A percentile compares a stretch with the other conserved stretches of the same genome.
phyloP scores from a whole-genome alignment of 345 rosid species.

The Draba incana region DNA sequence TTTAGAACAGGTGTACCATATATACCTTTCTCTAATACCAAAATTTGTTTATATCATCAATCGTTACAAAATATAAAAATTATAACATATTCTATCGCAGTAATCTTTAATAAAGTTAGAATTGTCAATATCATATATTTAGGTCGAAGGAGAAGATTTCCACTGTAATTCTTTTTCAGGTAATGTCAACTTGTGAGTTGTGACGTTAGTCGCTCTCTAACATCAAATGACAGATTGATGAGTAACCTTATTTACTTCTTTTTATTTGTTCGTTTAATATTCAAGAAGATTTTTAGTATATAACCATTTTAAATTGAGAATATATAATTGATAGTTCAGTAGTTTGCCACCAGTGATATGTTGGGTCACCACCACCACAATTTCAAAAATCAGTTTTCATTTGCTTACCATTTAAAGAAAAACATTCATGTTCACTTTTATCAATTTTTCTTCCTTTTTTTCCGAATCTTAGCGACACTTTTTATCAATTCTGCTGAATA shows the following conservation, averaged over 20 bases:
- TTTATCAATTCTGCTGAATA: too few relatives aligned
- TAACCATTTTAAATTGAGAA: neutral
- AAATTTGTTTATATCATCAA: too few relatives aligned
- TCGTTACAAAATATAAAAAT: neutral
- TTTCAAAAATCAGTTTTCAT: neutral
- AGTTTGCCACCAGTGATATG: constrained; percentile 30
- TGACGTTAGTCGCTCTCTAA: constrained; percentile 38
- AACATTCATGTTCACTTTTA: neutral
- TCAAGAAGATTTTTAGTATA: neutral
- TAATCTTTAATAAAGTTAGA: constrained; percentile 12
- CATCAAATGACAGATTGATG: constrained; percentile 28
- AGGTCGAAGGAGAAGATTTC: constrained; percentile 24
- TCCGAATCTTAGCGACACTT: too few relatives aligned
- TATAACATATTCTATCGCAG: neutral
- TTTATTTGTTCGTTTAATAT: neutral
- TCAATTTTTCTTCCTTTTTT: too few relatives aligned
- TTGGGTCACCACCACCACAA: constrained; percentile 12
- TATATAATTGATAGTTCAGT: constrained; percentile 22
- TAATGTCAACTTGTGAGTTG: constrained; percentile 37
- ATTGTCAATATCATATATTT: constrained; percentile 3
- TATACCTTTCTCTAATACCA: too few relatives aligned
- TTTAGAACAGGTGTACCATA: constrained; percentile 27
- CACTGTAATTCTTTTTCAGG: constrained; percentile 23
- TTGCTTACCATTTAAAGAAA: neutral
- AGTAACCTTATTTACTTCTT: constrained; percentile 1